Evolutionary conservation across 305 asterid genomes (phyloP).

Genomic region (Fraxinus baroniana): DNA sequence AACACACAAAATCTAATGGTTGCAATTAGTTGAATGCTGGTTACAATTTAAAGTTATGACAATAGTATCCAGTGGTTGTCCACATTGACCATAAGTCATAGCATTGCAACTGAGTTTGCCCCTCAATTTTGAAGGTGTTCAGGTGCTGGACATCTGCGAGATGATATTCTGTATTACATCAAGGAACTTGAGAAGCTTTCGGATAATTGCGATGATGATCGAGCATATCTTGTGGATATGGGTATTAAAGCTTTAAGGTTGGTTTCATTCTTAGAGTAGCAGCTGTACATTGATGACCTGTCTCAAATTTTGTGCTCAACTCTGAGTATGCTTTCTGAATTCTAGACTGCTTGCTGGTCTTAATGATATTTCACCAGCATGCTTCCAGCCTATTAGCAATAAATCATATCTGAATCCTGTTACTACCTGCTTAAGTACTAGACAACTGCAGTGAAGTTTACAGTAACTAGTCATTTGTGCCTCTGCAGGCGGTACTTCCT

Average conservation of each 20-base stretch:
- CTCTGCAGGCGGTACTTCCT: slow-evolving; percentile 87
- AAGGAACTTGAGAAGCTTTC: slow-evolving; percentile 73
- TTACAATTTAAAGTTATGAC: neutral
- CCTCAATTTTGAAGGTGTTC: slow-evolving; percentile 64
- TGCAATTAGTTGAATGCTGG: slow-evolving; percentile 2
- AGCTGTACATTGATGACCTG: neutral
- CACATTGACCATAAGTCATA: neutral
- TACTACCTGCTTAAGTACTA: neutral
- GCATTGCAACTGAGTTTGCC: slow-evolving; percentile 2
- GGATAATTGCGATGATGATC: slow-evolving; percentile 59
- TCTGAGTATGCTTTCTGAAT: neutral
- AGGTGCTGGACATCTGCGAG: slow-evolving; percentile 94
- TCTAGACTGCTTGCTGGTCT: neutral
- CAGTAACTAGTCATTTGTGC: slow-evolving; percentile 15
- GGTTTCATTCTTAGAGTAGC: slow-evolving; percentile 27
- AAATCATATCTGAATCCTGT: slow-evolving; percentile 5
- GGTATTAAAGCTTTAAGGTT: slow-evolving; percentile 90
- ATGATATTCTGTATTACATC: slow-evolving; percentile 67
- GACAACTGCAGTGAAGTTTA: neutral
- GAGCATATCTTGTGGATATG: slow-evolving; percentile 82
- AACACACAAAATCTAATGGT: neutral
- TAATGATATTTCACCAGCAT: slow-evolving; percentile 3
- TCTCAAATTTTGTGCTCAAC: neutral
- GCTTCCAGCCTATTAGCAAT: neutral
- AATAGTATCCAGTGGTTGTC: neutral